These are phyloP conservation scores for Chaetomium globosum DNA, from an alignment of 2,329 filamentous ascomycete species.

Conservation along the genomic window DNA sequence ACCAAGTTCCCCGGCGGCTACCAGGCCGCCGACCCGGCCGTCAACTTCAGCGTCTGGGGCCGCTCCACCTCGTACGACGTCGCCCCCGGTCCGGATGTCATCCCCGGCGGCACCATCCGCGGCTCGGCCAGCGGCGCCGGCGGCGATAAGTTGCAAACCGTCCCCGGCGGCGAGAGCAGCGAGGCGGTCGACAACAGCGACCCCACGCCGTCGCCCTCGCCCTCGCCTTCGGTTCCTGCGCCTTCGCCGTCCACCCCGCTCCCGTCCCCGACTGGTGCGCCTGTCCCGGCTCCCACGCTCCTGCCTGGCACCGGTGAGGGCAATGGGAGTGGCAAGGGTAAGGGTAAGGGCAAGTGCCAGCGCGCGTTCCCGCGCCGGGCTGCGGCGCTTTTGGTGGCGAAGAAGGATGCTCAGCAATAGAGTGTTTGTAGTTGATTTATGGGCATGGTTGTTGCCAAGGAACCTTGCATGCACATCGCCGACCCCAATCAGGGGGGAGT, in stretches of 20 bases:
- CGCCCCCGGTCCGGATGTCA: slow-evolving; percentile 10
- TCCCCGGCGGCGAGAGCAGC: background rate
- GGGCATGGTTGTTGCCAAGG: no score
- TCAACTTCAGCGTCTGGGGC: slow-evolving; percentile 20
- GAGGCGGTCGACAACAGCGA: background rate
- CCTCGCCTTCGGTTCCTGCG: no score
- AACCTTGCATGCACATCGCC: no score
- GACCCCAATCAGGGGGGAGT: background rate
- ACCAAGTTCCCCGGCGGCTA: slow-evolving; percentile 53
- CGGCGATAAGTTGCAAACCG: background rate
- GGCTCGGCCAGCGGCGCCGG: background rate
- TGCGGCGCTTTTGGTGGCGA: background rate
- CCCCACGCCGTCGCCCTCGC: background rate
- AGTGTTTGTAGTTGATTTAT: background rate
- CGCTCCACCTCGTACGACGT: background rate
- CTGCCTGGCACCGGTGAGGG: no score
- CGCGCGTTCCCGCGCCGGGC: background rate
- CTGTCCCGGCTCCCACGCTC: no score
- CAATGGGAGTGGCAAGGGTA: background rate
- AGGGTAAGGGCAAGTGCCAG: background rate
- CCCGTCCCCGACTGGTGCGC: no score
- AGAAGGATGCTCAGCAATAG: background rate
- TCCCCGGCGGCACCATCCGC: slow-evolving; percentile 7
- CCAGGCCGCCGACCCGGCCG: slow-evolving; percentile 54
- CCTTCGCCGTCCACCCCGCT: background rate